A percentile compares a stretch with the other conserved stretches of the same genome.
Evolutionary conservation across 192 early-diverging fungal genomes (phyloP).

Genomic region (Mortierella hygrophila): DNA sequence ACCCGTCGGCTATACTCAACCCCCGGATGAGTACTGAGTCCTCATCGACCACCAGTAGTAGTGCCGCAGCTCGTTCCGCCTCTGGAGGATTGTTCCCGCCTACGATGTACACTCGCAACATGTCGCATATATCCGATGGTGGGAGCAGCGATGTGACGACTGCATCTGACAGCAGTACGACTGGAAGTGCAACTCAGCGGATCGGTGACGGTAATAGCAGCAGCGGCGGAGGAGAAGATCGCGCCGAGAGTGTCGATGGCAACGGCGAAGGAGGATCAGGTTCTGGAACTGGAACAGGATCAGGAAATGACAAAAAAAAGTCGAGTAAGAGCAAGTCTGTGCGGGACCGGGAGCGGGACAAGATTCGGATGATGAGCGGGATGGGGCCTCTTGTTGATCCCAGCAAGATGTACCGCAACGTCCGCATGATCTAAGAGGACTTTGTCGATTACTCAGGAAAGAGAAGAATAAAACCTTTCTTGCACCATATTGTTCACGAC

Average conservation of each 20-base stretch:
- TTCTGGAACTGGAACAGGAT: slow-evolving; percentile 1
- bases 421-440: slow-evolving; percentile 35
- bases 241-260: background rate
- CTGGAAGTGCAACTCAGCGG: background rate
- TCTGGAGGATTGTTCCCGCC: slow-evolving; percentile 30
- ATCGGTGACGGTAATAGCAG: background rate
- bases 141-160: slow-evolving; percentile 41
- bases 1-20: background rate
- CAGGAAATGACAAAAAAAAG: slow-evolving; percentile 10
- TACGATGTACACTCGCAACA: slow-evolving; percentile 19
- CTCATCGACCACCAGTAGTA: slow-evolving; percentile 12
- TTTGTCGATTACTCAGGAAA: background rate
- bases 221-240: background rate
- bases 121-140: slow-evolving; percentile 31
- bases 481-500: too few relatives aligned
- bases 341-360: slow-evolving; percentile 36
- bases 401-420: slow-evolving; percentile 54
- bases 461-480: background rate
- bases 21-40: slow-evolving; percentile 23
- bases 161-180: slow-evolving; percentile 33
- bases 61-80: slow-evolving; percentile 20
- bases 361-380: slow-evolving; percentile 31
- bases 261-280: slow-evolving; percentile 1
- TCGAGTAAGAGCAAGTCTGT: slow-evolving; percentile 10
- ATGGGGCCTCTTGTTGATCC: slow-evolving; percentile 39